Evolutionary conservation across 192 early-diverging fungal species (phyloP).

Genomic region (Funneliformis mosseae): DNA sequence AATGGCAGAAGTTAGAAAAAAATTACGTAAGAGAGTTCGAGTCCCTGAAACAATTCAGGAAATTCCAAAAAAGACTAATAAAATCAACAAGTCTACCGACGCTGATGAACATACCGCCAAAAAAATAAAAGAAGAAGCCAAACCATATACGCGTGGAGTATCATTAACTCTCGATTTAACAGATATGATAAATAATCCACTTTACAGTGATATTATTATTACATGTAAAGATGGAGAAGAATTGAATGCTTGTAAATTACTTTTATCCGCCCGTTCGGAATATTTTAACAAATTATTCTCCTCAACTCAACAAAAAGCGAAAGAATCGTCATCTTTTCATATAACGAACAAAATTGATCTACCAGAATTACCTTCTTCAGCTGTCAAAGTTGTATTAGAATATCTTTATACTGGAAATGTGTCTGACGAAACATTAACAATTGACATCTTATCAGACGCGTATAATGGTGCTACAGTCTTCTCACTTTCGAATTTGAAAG

Average conservation of each 20-base stretch:
- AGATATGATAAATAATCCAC: not conserved
- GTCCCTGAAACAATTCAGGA: not conserved
- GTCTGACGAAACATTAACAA: not conserved
- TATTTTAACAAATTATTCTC: not conserved
- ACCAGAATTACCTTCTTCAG: not conserved
- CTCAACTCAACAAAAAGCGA: not conserved
- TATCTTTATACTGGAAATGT: not conserved
- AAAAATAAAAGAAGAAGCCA: not conserved
- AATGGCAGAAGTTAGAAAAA: not conserved
- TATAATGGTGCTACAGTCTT: not conserved
- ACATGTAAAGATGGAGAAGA: not conserved
- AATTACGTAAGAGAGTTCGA: not conserved
- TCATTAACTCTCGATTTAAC: not conserved
- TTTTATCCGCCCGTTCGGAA: not conserved
- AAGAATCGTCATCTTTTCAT: not conserved
- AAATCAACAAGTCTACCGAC: not conserved
- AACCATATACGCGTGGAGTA: not conserved
- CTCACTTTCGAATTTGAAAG: not conserved
- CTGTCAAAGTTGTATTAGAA: not conserved
- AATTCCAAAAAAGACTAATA: not conserved
- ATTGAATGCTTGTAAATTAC: not conserved
- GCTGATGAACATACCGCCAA: not conserved
- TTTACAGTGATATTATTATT: not conserved
- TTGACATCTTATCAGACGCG: not conserved
- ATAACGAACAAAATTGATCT: not conserved